Conservation (phyloP, 2,329 filamentous ascomycete species). For the Fusarium tjaetaba region DNA sequence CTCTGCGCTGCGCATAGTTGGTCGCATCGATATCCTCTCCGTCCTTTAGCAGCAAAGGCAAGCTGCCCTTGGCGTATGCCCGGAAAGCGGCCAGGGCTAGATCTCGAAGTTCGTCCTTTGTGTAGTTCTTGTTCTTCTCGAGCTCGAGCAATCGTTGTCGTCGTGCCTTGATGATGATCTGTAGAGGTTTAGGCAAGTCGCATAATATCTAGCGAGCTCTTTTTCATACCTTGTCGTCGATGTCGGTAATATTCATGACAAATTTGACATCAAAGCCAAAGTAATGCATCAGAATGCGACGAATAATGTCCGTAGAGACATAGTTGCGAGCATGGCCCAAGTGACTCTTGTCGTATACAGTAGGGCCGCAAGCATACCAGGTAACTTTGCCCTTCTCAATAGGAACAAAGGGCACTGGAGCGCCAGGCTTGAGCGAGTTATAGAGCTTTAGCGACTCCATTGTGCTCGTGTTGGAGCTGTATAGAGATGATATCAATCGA, state of each 20-base stretch:
- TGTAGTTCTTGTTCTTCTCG: slow-evolving; percentile 74
- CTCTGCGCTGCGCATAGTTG: slow-evolving; percentile 61
- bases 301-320: slow-evolving; percentile 88
- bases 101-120: slow-evolving; percentile 56
- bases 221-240: slow-evolving; percentile 73
- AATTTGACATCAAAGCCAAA: slow-evolving; percentile 86
- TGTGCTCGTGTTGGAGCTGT: slow-evolving; percentile 38
- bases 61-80: slow-evolving; percentile 64
- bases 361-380: slow-evolving; percentile 93
- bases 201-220: background rate
- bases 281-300: slow-evolving; percentile 83
- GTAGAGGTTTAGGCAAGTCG: slow-evolving; percentile 31
- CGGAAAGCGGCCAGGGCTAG: slow-evolving; percentile 64
- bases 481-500: slow-evolving; percentile 48
- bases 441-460: slow-evolving; percentile 75
- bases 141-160: slow-evolving; percentile 84
- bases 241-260: slow-evolving; percentile 93
- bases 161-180: slow-evolving; percentile 72
- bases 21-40: slow-evolving; percentile 56
- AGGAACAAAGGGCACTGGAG: slow-evolving; percentile 78
- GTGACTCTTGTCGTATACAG: slow-evolving; percentile 84
- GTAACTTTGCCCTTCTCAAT: slow-evolving; percentile 76
- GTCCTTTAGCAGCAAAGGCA: slow-evolving; percentile 61
- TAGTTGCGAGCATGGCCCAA: slow-evolving; percentile 89
- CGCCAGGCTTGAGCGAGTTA: slow-evolving; percentile 79